These are phyloP conservation scores for Megacollybia platyphylla DNA, from an alignment of 1,284 basidiomycete genomes.

Conservation along the genomic window DNA sequence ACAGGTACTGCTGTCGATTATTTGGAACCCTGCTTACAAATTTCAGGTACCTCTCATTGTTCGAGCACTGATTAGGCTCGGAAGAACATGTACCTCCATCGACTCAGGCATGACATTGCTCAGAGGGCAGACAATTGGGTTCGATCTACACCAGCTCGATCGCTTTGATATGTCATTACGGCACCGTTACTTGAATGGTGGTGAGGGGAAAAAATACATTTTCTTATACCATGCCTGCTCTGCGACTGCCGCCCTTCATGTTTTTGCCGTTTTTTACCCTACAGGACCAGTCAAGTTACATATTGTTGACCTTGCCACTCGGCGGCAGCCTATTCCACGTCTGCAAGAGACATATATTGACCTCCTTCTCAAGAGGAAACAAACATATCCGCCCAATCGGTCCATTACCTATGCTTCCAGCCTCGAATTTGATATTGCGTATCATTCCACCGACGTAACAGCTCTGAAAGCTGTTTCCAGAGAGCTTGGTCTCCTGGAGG, in stretches of 20 bases:
- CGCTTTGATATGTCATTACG: constrained; percentile 45
- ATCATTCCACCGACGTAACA: constrained; percentile 70
- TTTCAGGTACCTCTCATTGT: constrained; percentile 67
- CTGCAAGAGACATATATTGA: constrained; percentile 66
- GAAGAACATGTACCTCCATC: constrained; percentile 70
- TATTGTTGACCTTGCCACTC: constrained; percentile 81
- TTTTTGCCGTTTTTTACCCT: constrained; percentile 85
- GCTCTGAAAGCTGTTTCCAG: constrained; percentile 86
- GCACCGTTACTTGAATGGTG: constrained; percentile 69
- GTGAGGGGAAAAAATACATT: constrained; percentile 67
- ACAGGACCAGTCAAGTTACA: constrained; percentile 68
- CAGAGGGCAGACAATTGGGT: constrained; percentile 72
- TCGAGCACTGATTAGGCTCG: constrained; percentile 77
- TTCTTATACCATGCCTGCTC: constrained; percentile 88
- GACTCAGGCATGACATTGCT: constrained; percentile 67
- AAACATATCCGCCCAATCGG: constrained; percentile 23
- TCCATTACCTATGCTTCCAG: constrained; percentile 60
- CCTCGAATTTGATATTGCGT: constrained; percentile 64
- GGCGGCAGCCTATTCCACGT: constrained; percentile 72
- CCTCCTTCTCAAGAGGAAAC: constrained; percentile 35
- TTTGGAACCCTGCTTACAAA: constrained; percentile 4
- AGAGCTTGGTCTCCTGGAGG: constrained; percentile 68
- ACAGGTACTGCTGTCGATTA: constrained; percentile 38
- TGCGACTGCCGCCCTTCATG: constrained; percentile 65
- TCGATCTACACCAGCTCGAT: constrained; percentile 80